phyloP scores from a whole-genome alignment of 345 rosid genomes.

The Corchorus capsularis region DNA sequence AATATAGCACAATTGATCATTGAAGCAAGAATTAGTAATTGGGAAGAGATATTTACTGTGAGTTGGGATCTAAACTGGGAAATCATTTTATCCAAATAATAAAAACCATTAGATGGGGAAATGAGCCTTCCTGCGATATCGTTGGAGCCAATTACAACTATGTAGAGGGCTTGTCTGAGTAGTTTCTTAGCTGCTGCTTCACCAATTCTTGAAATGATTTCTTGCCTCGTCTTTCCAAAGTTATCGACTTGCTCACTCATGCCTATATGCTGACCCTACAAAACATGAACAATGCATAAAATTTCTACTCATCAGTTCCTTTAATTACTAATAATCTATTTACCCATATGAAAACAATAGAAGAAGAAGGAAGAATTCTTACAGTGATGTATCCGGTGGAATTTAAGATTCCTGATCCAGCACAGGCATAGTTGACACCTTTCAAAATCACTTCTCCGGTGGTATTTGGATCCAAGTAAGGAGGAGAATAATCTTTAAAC shows the following conservation, averaged over 20 bases:
- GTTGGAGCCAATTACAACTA: constrained; percentile 9
- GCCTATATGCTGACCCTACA: constrained; percentile 56
- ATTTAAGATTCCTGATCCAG: constrained; percentile 13
- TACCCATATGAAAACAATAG: no score
- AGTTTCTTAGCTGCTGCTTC: constrained; percentile 39
- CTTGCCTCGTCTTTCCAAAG: constrained; percentile 40
- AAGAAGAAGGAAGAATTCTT: not conserved
- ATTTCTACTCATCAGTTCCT: no score
- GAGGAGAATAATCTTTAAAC: constrained; percentile 3
- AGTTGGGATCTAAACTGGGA: constrained; percentile 16
- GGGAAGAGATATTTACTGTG: constrained; percentile 8
- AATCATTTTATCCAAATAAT: not conserved
- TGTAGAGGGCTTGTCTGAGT: constrained; percentile 20
- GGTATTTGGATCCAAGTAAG: constrained; percentile 13
- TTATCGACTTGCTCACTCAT: constrained; percentile 48
- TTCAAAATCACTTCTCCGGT: not conserved
- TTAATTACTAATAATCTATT: no score
- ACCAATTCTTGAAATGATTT: constrained; percentile 35
- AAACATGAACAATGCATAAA: not conserved
- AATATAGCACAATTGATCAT: no score
- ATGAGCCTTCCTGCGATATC: not conserved
- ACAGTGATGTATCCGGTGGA: not conserved
- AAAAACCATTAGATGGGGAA: not conserved
- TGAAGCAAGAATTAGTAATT: not conserved
- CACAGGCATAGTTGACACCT: constrained; percentile 19